Percentiles rank a stretch among this genome's conserved stretches.
Conservation (phyloP, 768 basidiomycete genomes). For the Suillus weaverae region DNA sequence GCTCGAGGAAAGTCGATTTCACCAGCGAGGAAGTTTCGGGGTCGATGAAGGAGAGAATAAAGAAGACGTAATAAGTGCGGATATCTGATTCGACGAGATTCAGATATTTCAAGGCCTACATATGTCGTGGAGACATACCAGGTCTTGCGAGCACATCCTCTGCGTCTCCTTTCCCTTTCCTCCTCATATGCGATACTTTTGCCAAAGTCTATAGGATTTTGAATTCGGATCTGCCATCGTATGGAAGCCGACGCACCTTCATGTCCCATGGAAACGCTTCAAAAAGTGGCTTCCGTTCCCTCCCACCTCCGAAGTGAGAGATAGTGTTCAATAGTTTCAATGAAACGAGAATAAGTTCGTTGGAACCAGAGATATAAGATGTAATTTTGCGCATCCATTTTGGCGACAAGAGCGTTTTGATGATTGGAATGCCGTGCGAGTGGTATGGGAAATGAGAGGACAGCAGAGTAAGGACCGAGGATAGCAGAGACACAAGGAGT, state of each 20-base stretch:
- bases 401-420: constrained; percentile 58
- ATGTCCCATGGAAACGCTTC: constrained; percentile 79
- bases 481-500: constrained; percentile 51
- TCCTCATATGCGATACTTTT: constrained; percentile 69
- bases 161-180: constrained; percentile 50
- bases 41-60: constrained; percentile 73
- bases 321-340: constrained; percentile 64
- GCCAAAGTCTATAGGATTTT: constrained; percentile 50
- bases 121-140: constrained; percentile 39
- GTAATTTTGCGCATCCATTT: constrained; percentile 58
- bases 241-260: constrained; percentile 47
- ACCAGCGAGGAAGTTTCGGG: constrained; percentile 44
- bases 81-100: constrained; percentile 54
- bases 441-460: constrained; percentile 73
- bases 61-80: constrained; percentile 69
- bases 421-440: constrained; percentile 56
- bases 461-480: constrained; percentile 60
- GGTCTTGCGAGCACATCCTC: constrained; percentile 47
- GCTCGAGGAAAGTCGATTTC: constrained; percentile 69
- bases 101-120: neutral
- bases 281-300: constrained; percentile 59
- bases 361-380: constrained; percentile 58
- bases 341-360: constrained; percentile 64
- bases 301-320: constrained; percentile 63
- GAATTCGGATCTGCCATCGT: neutral